Conservation (phyloP, 2,329 filamentous ascomycete genomes). For the Metarhizium humberi region DNA sequence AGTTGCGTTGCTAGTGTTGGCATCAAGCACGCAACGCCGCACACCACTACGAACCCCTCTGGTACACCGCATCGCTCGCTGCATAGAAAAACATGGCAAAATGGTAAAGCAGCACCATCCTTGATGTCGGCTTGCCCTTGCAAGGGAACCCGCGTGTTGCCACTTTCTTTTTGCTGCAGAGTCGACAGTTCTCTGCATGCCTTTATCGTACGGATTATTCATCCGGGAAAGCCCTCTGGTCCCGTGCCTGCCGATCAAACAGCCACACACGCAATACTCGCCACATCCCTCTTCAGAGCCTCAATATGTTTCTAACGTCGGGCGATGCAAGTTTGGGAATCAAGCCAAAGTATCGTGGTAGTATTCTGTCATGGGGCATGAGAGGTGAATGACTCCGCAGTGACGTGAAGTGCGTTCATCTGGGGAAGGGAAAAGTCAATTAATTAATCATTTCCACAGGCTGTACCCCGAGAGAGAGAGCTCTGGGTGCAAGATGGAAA, state of each 20-base stretch:
- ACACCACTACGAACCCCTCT: not conserved
- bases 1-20: too few species aligned
- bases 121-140: not conserved
- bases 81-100: not conserved
- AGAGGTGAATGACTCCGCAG: not conserved
- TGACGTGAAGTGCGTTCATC: too few species aligned
- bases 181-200: not conserved
- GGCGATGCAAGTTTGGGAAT: too few species aligned
- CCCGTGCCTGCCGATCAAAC: conserved; percentile 1
- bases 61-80: not conserved
- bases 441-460: too few species aligned
- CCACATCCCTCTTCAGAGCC: not conserved
- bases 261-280: not conserved
- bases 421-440: not conserved
- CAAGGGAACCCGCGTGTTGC: not conserved
- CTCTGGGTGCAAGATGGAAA: too few species aligned
- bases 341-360: not conserved
- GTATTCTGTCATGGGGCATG: not conserved
- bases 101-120: not conserved
- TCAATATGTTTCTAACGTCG: not conserved
- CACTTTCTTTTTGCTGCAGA: not conserved
- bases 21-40: not conserved
- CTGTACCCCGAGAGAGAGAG: too few species aligned
- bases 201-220: not conserved
- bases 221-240: not conserved